A percentile compares a stretch with the other conserved stretches of the same genome.
Conservation (phyloP, 1,139 yeast genomes). For the Saccharomycopsis phalli region DNA sequence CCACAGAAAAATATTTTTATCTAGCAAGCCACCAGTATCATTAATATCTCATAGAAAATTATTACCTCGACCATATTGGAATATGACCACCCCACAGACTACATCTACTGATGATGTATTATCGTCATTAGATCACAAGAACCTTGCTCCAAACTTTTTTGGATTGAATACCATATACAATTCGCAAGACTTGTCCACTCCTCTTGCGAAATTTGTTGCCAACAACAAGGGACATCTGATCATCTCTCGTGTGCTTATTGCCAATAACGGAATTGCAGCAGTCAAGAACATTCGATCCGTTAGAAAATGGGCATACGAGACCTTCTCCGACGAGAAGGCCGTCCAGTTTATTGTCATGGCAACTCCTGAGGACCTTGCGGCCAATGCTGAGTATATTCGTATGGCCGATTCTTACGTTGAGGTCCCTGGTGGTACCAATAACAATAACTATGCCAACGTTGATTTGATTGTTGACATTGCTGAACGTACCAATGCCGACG, state of each 20-base stretch:
- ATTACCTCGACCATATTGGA: too few relatives aligned
- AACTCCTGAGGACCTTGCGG: conserved; percentile 94
- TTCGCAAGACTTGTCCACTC: conserved; percentile 39
- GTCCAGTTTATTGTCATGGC: conserved; percentile 97
- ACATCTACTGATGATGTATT: too few relatives aligned
- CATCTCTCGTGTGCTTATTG: conserved; percentile 78
- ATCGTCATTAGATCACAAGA: background rate
- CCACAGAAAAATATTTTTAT: background rate
- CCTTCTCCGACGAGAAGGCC: conserved; percentile 91
- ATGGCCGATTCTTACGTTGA: conserved; percentile 99
- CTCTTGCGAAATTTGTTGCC: conserved; percentile 72
- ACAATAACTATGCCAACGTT: conserved; percentile 95
- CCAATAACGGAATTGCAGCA: conserved; percentile 98
- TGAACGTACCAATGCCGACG: conserved; percentile 92
- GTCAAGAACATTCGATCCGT: conserved; percentile 96
- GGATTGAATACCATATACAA: conserved; percentile 69
- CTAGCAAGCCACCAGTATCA: background rate
- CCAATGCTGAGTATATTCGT: conserved; percentile 95
- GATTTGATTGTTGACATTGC: conserved; percentile 95
- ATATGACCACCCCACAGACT: too few relatives aligned
- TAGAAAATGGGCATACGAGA: conserved; percentile 97
- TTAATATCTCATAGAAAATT: background rate
- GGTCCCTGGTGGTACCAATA: conserved; percentile 98
- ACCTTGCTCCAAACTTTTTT: conserved; percentile 61
- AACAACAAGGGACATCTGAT: conserved; percentile 93